These are phyloP conservation scores for Cucumis hystrix DNA, from an alignment of 306 rosid species.

Conservation along the genomic window DNA sequence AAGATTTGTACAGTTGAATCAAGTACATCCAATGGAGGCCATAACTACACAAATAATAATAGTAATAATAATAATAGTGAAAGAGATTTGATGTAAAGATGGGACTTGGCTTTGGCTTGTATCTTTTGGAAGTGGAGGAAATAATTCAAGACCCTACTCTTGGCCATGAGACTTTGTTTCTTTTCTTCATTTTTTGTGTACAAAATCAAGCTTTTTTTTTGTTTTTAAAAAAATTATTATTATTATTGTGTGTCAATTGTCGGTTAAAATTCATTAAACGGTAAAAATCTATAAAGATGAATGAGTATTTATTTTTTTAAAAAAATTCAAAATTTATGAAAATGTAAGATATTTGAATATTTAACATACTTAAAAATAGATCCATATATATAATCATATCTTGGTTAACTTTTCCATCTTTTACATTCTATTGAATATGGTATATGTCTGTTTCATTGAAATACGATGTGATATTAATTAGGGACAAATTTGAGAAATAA, in stretches of 20 bases:
- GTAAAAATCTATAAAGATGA: no score
- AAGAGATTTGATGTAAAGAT: conserved; percentile 32
- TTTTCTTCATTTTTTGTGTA: background rate
- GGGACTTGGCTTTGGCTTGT: conserved; percentile 33
- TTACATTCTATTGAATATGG: no score
- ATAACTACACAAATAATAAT: background rate
- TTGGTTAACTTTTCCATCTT: no score
- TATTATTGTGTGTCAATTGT: background rate
- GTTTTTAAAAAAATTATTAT: background rate
- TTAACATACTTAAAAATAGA: no score
- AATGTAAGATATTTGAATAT: no score
- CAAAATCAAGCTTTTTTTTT: background rate
- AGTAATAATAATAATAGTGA: conserved; percentile 22
- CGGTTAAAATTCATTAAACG: background rate
- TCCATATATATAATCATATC: no score
- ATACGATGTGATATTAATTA: no score
- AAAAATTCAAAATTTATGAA: no score
- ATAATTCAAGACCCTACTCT: conserved; percentile 32
- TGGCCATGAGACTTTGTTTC: conserved; percentile 7
- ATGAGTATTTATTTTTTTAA: no score
- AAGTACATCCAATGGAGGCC: conserved; percentile 40
- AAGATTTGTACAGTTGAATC: conserved; percentile 56
- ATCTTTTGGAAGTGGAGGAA: conserved; percentile 48
- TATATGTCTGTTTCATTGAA: no score
- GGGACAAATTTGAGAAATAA: no score